phyloP scores from a whole-genome alignment of 345 rosid species.

The Chamaenerion angustifolium region DNA sequence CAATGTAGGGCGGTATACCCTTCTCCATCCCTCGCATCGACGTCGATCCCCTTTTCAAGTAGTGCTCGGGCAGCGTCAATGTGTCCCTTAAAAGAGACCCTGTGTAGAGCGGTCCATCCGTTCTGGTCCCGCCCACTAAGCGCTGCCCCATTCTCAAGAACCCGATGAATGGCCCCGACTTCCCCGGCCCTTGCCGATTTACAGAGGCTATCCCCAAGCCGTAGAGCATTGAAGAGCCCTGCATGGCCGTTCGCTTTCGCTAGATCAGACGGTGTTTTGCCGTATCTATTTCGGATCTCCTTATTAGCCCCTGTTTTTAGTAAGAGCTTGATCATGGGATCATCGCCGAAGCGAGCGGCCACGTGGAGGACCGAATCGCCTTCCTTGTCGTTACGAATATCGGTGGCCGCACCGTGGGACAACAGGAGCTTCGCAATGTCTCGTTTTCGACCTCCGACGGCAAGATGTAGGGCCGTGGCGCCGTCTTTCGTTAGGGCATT shows the following conservation, averaged over 20 bases:
- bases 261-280: constrained; percentile 35
- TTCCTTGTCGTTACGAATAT: constrained; percentile 15
- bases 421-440: constrained; percentile 36
- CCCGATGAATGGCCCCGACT: constrained; percentile 15
- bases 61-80: constrained; percentile 22
- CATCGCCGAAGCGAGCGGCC: constrained; percentile 38
- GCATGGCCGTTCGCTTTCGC: constrained; percentile 39
- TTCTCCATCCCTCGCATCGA: constrained; percentile 41
- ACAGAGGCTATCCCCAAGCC: constrained; percentile 39
- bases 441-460: constrained; percentile 26
- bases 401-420: constrained; percentile 27
- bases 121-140: constrained; percentile 39
- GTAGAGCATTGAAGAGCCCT: constrained; percentile 31
- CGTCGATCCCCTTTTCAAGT: constrained; percentile 37
- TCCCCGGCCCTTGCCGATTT: constrained; percentile 44
- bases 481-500: constrained; percentile 35
- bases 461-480: constrained; percentile 36
- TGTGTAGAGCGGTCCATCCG: constrained; percentile 47
- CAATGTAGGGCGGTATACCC: constrained; percentile 63
- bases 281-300: constrained; percentile 26
- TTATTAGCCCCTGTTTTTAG: constrained; percentile 39
- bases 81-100: constrained; percentile 47
- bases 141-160: constrained; percentile 37
- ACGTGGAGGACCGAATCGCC: constrained; percentile 42
- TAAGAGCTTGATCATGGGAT: constrained; percentile 33